phyloP scores from a whole-genome alignment of 2,329 filamentous ascomycete species.

The Cladophialophora psammophila region DNA sequence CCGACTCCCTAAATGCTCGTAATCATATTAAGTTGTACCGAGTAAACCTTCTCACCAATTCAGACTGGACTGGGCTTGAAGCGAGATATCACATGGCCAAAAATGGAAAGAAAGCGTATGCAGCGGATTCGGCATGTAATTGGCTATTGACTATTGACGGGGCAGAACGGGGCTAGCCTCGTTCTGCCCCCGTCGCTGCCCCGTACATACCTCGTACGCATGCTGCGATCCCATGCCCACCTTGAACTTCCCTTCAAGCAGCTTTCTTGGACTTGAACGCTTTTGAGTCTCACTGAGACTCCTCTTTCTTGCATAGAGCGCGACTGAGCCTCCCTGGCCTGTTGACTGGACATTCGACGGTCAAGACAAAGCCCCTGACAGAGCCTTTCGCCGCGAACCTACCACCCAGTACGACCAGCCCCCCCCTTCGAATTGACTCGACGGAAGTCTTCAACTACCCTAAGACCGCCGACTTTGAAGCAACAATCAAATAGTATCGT shows the following conservation, averaged over 20 bases:
- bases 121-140: slow-evolving; percentile 10
- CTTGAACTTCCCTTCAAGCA: slow-evolving; percentile 4
- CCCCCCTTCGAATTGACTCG: neutral
- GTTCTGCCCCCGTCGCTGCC: slow-evolving; percentile 14
- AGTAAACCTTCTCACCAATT: neutral
- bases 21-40: slow-evolving; percentile 4
- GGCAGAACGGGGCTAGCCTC: slow-evolving; percentile 18
- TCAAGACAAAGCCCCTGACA: neutral
- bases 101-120: slow-evolving; percentile 14
- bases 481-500: neutral
- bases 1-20: slow-evolving; percentile 2
- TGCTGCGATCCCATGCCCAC: slow-evolving; percentile 7
- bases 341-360: neutral
- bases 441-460: neutral
- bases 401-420: neutral
- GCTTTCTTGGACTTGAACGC: neutral
- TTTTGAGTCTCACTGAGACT: neutral
- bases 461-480: neutral
- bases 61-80: slow-evolving; percentile 16
- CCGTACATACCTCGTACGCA: neutral
- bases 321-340: neutral
- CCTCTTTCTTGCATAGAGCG: neutral
- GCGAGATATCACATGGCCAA: slow-evolving; percentile 21
- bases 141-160: slow-evolving; percentile 16
- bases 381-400: neutral